Evolutionary conservation across 768 basidiomycete genomes (phyloP).

Genomic region (Russula foetens): DNA sequence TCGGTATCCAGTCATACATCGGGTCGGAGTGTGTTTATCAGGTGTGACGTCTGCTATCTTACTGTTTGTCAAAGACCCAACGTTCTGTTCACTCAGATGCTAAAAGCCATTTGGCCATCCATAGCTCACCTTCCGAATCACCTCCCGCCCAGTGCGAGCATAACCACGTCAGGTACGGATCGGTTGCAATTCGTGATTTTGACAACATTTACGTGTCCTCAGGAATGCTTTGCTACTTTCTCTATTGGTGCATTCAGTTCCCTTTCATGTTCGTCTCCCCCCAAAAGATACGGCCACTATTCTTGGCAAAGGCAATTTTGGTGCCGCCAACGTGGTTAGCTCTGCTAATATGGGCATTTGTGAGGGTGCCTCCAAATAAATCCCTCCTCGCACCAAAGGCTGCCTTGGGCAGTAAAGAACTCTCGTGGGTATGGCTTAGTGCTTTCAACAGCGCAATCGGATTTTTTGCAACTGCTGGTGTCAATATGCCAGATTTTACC

Average conservation of each 20-base stretch:
- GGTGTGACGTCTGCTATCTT: constrained; percentile 18
- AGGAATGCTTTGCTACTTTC: constrained; percentile 68
- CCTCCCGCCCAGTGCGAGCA: constrained; percentile 46
- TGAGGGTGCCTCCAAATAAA: constrained; percentile 49
- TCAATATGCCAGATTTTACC: constrained; percentile 86
- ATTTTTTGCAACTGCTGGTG: constrained; percentile 59
- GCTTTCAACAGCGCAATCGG: constrained; percentile 73
- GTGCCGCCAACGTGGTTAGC: constrained; percentile 37
- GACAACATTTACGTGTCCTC: background rate
- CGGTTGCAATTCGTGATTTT: background rate
- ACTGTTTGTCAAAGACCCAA: background rate
- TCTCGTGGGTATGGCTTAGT: constrained; percentile 74
- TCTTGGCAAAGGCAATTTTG: constrained; percentile 50
- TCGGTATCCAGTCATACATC: constrained; percentile 51
- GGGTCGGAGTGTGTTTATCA: constrained; percentile 72
- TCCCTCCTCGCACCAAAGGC: constrained; percentile 51
- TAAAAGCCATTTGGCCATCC: constrained; percentile 79
- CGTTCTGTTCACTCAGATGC: constrained; percentile 36
- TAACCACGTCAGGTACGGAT: constrained; percentile 50
- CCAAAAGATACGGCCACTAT: constrained; percentile 68
- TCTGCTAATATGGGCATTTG: constrained; percentile 34
- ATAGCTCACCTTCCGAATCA: constrained; percentile 56
- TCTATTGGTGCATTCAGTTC: constrained; percentile 73
- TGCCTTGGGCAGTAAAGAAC: constrained; percentile 40
- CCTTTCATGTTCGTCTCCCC: constrained; percentile 72